These are phyloP conservation scores for Crucibulum parvulum DNA, from an alignment of 1,284 basidiomycete genomes.

Conservation along the genomic window DNA sequence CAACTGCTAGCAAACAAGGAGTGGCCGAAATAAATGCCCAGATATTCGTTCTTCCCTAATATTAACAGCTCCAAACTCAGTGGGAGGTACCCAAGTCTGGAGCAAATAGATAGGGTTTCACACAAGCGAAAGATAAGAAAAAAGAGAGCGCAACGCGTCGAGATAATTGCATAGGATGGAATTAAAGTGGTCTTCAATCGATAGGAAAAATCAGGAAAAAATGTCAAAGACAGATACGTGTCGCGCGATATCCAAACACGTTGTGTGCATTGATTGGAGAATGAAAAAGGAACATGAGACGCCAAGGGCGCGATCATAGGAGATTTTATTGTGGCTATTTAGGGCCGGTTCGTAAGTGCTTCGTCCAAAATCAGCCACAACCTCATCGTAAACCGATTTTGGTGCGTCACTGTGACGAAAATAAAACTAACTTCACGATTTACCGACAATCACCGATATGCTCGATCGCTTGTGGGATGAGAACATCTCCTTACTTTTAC, in stretches of 20 bases:
- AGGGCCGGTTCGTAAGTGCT: constrained; percentile 12
- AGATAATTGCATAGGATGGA: no score
- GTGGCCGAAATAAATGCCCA: constrained; percentile 59
- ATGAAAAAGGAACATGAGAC: neutral
- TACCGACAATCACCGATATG: no score
- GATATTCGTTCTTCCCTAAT: constrained; percentile 44
- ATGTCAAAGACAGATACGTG: no score
- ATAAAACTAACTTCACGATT: no score
- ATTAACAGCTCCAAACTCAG: constrained; percentile 54
- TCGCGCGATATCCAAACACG: no score
- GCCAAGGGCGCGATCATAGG: neutral
- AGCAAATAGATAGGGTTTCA: constrained; percentile 39
- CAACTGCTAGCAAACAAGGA: constrained; percentile 40
- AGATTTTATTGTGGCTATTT: constrained; percentile 11
- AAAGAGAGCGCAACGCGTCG: neutral
- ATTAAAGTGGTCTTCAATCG: no score
- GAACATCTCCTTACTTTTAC: no score
- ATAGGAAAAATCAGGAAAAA: no score
- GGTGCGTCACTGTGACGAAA: no score
- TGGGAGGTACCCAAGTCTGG: constrained; percentile 38
- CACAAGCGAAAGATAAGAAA: neutral
- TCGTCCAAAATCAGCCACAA: neutral
- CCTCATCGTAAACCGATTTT: no score
- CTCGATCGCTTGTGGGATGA: no score
- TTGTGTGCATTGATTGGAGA: neutral